Evolutionary conservation across 139 green algal species (phyloP).

Genomic region (Parachlorella kessleri): DNA sequence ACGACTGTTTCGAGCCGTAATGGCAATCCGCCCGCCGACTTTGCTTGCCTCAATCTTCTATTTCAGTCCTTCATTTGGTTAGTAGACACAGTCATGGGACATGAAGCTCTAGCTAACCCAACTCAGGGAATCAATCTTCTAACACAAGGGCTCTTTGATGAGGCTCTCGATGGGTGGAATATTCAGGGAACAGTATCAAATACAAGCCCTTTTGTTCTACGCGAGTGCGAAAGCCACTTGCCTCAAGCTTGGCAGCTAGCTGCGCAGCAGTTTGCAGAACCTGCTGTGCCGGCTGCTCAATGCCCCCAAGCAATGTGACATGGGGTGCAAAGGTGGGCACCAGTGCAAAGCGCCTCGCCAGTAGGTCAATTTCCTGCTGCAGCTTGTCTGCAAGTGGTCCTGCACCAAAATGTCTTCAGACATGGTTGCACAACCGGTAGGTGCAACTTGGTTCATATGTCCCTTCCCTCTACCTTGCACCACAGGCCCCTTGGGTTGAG

Average conservation of each 20-base stretch:
- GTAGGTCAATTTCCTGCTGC: conserved; percentile 5
- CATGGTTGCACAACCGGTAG: not conserved
- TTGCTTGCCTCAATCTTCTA: too few species aligned
- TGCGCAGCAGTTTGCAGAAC: conserved; percentile 13
- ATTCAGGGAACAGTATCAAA: not conserved
- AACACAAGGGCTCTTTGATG: not conserved
- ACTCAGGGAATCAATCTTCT: not conserved
- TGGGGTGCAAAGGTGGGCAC: conserved; percentile 39
- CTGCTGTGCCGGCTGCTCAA: conserved; percentile 18
- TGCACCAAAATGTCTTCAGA: not conserved
- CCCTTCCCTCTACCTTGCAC: too few species aligned
- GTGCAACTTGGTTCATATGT: too few species aligned
- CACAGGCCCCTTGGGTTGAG: too few species aligned
- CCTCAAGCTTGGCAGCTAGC: conserved; percentile 19
- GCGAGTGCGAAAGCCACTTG: not conserved
- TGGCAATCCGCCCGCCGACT: not conserved
- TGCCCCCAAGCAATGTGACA: conserved; percentile 47
- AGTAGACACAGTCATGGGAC: not conserved
- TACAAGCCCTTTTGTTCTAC: too few species aligned
- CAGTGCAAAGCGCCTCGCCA: not conserved
- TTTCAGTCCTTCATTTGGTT: not conserved
- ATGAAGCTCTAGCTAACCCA: not conserved
- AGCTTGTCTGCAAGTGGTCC: conserved; percentile 4
- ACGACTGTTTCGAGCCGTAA: not conserved
- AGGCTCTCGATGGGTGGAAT: not conserved